These are phyloP conservation scores for Aspergillus versicolor DNA, from an alignment of 2,329 filamentous ascomycete species.

Conservation along the genomic window DNA sequence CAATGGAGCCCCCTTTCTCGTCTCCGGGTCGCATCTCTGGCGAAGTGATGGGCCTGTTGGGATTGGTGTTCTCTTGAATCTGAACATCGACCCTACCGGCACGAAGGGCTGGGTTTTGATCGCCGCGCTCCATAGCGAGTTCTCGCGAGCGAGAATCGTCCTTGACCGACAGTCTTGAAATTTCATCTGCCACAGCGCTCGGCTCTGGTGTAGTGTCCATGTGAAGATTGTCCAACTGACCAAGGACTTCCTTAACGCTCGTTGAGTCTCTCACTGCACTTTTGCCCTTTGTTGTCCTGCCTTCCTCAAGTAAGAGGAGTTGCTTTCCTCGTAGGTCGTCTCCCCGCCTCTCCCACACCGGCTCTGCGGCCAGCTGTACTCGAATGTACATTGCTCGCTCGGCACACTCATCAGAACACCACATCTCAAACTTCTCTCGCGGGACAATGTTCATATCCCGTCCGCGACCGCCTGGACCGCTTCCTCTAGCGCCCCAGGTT, in stretches of 20 bases:
- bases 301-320: conserved; percentile 69
- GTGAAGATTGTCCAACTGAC: conserved; percentile 20
- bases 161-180: conserved; percentile 28
- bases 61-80: conserved; percentile 33
- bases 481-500: conserved; percentile 55
- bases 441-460: conserved; percentile 65
- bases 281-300: conserved; percentile 25
- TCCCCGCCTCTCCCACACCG: conserved; percentile 76
- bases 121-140: conserved; percentile 38
- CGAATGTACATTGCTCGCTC: conserved; percentile 79
- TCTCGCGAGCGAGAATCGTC: conserved; percentile 27
- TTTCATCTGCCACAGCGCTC: conserved; percentile 22
- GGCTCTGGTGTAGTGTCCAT: conserved; percentile 15
- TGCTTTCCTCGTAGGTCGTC: conserved; percentile 46
- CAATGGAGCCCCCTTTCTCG: conserved; percentile 40
- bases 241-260: conserved; percentile 27
- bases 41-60: conserved; percentile 21
- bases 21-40: conserved; percentile 36
- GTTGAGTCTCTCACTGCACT: conserved; percentile 18
- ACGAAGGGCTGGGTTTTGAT: conserved; percentile 25
- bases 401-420: conserved; percentile 81
- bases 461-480: conserved; percentile 46
- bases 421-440: conserved; percentile 73
- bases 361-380: conserved; percentile 81
- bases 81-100: conserved; percentile 33